Base-by-base conservation (phyloP, 352 stramenopile species). In the Globisporangium splendens region DNA sequence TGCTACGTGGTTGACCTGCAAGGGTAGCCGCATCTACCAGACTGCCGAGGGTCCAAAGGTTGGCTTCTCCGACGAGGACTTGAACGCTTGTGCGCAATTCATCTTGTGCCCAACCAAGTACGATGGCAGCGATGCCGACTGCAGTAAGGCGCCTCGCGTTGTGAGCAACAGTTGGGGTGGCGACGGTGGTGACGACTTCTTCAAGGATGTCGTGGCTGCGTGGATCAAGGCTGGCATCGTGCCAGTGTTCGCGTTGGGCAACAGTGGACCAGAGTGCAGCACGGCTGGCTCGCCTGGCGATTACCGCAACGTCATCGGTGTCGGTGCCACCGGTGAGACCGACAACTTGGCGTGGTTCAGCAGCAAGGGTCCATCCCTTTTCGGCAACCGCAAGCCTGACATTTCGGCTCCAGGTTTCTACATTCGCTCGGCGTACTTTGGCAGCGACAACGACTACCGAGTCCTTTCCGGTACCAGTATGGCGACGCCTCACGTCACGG, bases 251-350 rank as follows among this genome's bases (percentile, higher is more conserved):
- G 17, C 50, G 0, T 21, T 33, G 7, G 63, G 46, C 31, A 70
- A 68, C 49, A 20, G 17, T 1, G 59, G 63, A 10, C 50, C 65
- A 18, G 57, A 13, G n/a, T 79, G 72, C 52, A 33, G 13, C 13
- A 78, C 65, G 2, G 57, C 51, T 15, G 22, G 53, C 13, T 66
- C 63, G 5, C 70, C 73, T 13, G 68, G 62, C 17, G 67, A 75
- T 46, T 65, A 72, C 43, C 13, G 46, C 17, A 61, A 62, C 44
- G 70, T 79, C 22, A 77, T 82, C 55, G 46, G 44, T 17, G 70
- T 82, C 8, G 70, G 67, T 35, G 68, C 73, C 3, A 73, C 62
- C 6, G 61, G 52, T 13, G 50, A 7, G 14, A 56, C 39, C 15
- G 61, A 72, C 54, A 44, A 14, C 3, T 51, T 82, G 8, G 50